Percentiles rank a stretch among this genome's conserved stretches.
Conservation (phyloP, 495 filamentous ascomycete genomes). For the Penicillium steckii region DNA sequence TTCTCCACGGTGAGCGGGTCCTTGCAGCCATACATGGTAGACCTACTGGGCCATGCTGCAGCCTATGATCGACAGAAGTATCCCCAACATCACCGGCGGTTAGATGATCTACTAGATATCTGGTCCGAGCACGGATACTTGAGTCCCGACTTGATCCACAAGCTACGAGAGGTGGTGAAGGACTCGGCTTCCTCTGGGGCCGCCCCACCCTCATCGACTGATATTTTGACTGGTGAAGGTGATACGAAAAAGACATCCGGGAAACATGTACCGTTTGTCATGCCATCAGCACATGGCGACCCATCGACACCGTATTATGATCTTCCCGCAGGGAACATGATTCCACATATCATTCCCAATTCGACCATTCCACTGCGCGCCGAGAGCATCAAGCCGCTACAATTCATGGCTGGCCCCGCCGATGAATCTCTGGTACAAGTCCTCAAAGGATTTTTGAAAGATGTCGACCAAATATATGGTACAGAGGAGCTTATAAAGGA, state of each 20-base stretch:
- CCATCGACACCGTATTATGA: conserved; percentile 75
- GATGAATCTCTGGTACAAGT: conserved; percentile 61
- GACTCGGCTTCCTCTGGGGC: conserved; percentile 35
- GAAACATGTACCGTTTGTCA: conserved; percentile 61
- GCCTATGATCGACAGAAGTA: conserved; percentile 55
- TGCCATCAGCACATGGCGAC: conserved; percentile 80
- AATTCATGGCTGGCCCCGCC: conserved; percentile 70
- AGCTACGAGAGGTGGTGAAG: conserved; percentile 58
- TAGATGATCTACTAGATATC: conserved; percentile 65
- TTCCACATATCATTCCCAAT: conserved; percentile 76
- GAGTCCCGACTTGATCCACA: conserved; percentile 51
- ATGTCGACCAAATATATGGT: conserved; percentile 64
- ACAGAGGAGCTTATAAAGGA: conserved; percentile 38
- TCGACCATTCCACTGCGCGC: conserved; percentile 71
- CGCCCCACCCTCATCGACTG: conserved; percentile 21
- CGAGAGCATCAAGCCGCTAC: conserved; percentile 68
- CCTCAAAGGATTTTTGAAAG: conserved; percentile 65
- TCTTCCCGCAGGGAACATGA: conserved; percentile 77
- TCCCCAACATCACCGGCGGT: conserved; percentile 64
- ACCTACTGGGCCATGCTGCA: conserved; percentile 61
- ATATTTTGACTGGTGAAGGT: conserved; percentile 19
- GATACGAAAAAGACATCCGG: conserved; percentile 32
- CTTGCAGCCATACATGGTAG: conserved; percentile 59
- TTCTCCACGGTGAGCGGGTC: conserved; percentile 57
- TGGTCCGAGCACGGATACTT: conserved; percentile 76